Percentiles rank a stretch among this genome's conserved stretches.
phyloP scores from a whole-genome alignment of 163 green algal genomes.

The Chlorella variabilis region DNA sequence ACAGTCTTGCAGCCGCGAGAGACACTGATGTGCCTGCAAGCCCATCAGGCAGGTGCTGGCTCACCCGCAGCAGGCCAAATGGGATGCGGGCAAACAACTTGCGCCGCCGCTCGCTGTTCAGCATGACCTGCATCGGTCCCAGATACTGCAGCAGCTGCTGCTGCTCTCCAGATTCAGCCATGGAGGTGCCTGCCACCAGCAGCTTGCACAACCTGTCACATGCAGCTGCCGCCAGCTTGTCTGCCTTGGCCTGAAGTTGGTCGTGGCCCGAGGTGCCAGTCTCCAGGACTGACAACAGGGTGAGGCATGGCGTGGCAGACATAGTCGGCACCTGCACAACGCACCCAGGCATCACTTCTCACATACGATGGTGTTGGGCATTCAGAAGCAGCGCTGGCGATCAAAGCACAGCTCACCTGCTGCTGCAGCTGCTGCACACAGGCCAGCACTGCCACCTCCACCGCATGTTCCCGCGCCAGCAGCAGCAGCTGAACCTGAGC shows the following conservation, averaged over 20 bases:
- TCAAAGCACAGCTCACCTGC: background rate
- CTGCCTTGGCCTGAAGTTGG: background rate
- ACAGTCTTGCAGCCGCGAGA: no score
- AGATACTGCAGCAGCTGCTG: background rate
- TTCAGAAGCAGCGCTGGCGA: no score
- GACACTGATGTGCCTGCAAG: no score
- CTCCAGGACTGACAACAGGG: background rate
- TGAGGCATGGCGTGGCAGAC: background rate
- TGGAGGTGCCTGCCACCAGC: no score
- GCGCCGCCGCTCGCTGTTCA: background rate
- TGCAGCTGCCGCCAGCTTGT: background rate
- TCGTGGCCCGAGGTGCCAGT: background rate
- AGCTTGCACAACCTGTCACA: no score
- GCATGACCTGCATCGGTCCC: constrained; percentile 13
- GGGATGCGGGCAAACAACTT: background rate
- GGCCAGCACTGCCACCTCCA: background rate
- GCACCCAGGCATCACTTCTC: no score
- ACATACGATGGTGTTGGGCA: no score
- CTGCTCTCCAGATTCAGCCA: no score
- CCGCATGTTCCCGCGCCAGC: constrained; percentile 8
- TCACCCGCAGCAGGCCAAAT: constrained; percentile 5
- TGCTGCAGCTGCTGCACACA: background rate
- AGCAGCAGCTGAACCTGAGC: constrained; percentile 2
- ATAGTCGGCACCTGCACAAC: background rate
- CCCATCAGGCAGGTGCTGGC: no score